A percentile compares a stretch with the other conserved stretches of the same genome.
These are phyloP conservation scores for Blastocystis sp. DNA, from an alignment of 352 stramenopile genomes.

Conservation along the genomic window DNA sequence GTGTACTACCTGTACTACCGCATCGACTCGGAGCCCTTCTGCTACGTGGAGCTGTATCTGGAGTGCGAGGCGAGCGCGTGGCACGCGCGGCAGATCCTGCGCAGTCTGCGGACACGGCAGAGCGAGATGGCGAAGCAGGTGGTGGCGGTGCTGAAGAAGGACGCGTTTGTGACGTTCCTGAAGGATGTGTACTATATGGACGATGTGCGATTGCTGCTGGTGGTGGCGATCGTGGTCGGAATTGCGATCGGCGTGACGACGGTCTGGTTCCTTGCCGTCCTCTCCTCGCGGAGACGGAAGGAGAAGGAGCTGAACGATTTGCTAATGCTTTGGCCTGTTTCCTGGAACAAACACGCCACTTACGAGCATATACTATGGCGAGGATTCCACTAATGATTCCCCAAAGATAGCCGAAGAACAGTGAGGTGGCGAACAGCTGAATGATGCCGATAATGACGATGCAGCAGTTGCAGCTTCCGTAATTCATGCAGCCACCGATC, in stretches of 20 bases:
- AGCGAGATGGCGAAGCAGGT: conserved; percentile 4
- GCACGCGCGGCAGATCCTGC: background rate
- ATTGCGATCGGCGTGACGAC: background rate
- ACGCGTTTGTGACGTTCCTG: background rate
- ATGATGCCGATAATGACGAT: too few species aligned
- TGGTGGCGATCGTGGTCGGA: background rate
- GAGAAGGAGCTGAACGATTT: conserved; percentile 33
- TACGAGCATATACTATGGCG: background rate
- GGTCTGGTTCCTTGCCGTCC: background rate
- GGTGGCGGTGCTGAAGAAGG: background rate
- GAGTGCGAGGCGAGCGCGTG: background rate
- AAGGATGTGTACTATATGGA: conserved; percentile 23
- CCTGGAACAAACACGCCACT: background rate
- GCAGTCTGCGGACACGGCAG: background rate
- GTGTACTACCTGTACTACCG: conserved; percentile 43
- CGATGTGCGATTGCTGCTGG: background rate
- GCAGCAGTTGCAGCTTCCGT: too few species aligned
- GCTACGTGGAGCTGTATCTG: conserved; percentile 17
- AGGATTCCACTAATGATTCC: too few species aligned
- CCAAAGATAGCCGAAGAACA: too few species aligned
- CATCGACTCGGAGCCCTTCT: conserved; percentile 31
- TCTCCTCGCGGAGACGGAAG: background rate
- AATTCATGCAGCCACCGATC: too few species aligned
- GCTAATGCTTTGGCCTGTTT: conserved; percentile 16
- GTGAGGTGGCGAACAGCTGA: too few species aligned